A percentile compares a stretch with the other conserved stretches of the same genome.
These are phyloP conservation scores for Crithidia acanthocephali DNA, from an alignment of 208 protist species.

Conservation along the genomic window DNA sequence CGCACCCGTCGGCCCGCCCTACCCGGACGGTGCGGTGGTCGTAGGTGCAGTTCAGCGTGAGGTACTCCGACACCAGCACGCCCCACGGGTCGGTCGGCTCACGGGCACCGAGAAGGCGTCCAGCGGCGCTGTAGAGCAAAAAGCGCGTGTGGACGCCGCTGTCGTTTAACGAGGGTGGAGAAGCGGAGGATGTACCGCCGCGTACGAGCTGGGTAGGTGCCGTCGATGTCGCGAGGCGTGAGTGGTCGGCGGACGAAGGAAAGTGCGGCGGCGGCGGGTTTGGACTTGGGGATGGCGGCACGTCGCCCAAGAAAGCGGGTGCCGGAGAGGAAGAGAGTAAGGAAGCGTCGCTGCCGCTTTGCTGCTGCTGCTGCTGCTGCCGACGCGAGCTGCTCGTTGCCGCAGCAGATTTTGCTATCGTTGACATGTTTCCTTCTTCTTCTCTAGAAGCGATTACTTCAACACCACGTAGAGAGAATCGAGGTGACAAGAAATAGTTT, in stretches of 20 bases:
- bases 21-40: slow-evolving; percentile 41
- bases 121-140: slow-evolving; percentile 30
- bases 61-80: slow-evolving; percentile 61
- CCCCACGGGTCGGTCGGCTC: slow-evolving; percentile 46
- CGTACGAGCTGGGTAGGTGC: slow-evolving; percentile 24
- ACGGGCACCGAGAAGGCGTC: slow-evolving; percentile 20
- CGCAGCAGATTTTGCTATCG: neutral
- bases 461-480: too few species aligned
- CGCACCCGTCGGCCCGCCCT: slow-evolving; percentile 45
- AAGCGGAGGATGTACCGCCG: slow-evolving; percentile 7
- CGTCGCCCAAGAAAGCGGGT: neutral
- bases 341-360: neutral
- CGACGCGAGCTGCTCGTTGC: too few species aligned
- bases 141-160: slow-evolving; percentile 16
- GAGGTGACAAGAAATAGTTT: too few species aligned
- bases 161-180: neutral
- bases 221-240: slow-evolving; percentile 17
- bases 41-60: slow-evolving; percentile 40
- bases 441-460: too few species aligned
- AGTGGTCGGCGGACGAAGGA: neutral
- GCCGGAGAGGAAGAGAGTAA: neutral
- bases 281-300: neutral
- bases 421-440: neutral
- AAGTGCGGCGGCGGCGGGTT: slow-evolving; percentile 1
- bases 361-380: too few species aligned